These are phyloP conservation scores for Penstemon barbatus DNA, from an alignment of 257 asterid genomes.

Conservation along the genomic window DNA sequence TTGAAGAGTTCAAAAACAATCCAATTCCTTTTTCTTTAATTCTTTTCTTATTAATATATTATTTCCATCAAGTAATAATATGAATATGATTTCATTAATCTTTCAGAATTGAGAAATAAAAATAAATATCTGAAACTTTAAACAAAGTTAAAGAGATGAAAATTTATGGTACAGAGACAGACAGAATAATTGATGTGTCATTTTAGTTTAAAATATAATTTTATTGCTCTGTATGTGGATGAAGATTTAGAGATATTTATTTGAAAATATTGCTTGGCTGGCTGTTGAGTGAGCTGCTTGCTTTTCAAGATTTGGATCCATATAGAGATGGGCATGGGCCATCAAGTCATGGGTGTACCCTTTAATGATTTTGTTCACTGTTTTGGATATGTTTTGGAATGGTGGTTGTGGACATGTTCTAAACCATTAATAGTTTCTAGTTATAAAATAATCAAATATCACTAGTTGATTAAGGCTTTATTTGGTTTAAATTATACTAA, in stretches of 20 bases:
- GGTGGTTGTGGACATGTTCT: conserved; percentile 16
- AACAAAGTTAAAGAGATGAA: too few relatives aligned
- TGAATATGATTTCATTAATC: too few relatives aligned
- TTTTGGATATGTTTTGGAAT: conserved; percentile 25
- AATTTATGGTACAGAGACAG: too few relatives aligned
- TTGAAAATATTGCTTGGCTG: background rate
- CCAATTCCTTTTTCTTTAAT: too few relatives aligned
- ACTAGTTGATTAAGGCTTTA: background rate
- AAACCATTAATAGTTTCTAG: background rate
- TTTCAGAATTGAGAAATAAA: too few relatives aligned
- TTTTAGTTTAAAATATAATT: too few relatives aligned
- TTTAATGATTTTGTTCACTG: conserved; percentile 8
- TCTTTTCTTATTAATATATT: too few relatives aligned
- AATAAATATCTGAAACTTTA: too few relatives aligned
- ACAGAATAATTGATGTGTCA: too few relatives aligned
- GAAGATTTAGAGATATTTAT: conserved; percentile 29
- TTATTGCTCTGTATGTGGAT: background rate
- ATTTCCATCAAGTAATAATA: too few relatives aligned
- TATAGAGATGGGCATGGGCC: conserved; percentile 7
- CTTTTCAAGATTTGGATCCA: conserved; percentile 20
- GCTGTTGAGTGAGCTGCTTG: background rate
- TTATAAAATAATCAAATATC: background rate
- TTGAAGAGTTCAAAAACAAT: too few relatives aligned
- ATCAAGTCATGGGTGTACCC: conserved; percentile 28
- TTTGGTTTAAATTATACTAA: background rate